Evolutionary conservation across 805 yeast species (phyloP), one percentile per base, ranked within the genome.

Genomic region (Blastobotrys americana): DNA sequence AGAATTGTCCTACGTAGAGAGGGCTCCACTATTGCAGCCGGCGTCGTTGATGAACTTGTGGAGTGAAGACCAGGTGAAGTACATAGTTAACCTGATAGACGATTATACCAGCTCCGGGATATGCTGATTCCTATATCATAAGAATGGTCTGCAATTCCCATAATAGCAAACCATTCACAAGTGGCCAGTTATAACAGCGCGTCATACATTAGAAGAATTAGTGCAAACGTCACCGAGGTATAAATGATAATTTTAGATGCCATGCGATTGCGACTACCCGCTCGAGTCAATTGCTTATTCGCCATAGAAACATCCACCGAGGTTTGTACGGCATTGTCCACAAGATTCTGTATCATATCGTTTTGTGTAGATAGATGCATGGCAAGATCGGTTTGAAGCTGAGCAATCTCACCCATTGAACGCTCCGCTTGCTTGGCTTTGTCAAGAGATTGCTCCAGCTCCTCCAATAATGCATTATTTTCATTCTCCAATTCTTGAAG

Each of bases 301-400:
- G 96, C 96, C 59, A 74, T 69, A 17, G 67, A 65, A 18, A 88
- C 76, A 50, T 88, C 87, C 4, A 71, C 55, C 44, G 78, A 75
- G 1, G 85, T 76, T 49, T 77, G 77, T 48, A 77, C 78, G 48
- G 84, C 89, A 48, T 80, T 80, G 47, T 80, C 82, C 39, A 78
- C 61, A 50, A 88, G 67, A 34, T 70, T 67, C 41, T 74, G 70
- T 13, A 88, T 82, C 58, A 76, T 80, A 43, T 82, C 82, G 4
- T 82, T 77, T 63, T 88, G 97, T 1, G 76, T 61, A 19, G 77
- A 76, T 39, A 88, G 68, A 58, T 89, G 95, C 44, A 80, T 69
- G 9, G 85, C 73, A 43, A 88, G 68, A 56, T 85, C 93, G 19
- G 80, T 70, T 56, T 88, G 90, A 49, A 89, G 62, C 44, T 80